These are phyloP conservation scores for Hypoxylon sp. DNA, from an alignment of 2,329 filamentous ascomycete genomes.

Conservation along the genomic window DNA sequence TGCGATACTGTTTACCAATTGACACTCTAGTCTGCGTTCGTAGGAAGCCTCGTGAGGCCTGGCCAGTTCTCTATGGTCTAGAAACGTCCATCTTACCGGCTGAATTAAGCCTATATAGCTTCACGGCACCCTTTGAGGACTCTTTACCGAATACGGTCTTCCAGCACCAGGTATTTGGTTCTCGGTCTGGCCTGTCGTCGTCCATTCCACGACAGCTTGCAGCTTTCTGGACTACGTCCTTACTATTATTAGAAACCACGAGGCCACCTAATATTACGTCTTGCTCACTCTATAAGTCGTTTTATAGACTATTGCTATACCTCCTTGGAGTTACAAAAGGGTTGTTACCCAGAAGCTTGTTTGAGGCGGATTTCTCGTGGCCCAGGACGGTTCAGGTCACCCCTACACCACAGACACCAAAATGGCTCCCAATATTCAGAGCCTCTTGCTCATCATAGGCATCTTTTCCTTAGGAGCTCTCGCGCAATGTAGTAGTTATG, in stretches of 20 bases:
- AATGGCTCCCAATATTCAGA: constrained; percentile 40
- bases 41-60: constrained; percentile 31
- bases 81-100: constrained; percentile 31
- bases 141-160: constrained; percentile 21
- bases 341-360: neutral
- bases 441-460: constrained; percentile 35
- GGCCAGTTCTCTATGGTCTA: constrained; percentile 32
- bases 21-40: constrained; percentile 8
- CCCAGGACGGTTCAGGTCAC: constrained; percentile 6
- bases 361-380: neutral
- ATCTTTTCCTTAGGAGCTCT: constrained; percentile 39
- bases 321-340: constrained; percentile 30
- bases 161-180: constrained; percentile 27
- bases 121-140: constrained; percentile 14
- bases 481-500: constrained; percentile 55
- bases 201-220: constrained; percentile 14
- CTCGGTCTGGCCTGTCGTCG: constrained; percentile 19
- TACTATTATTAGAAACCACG: constrained; percentile 41
- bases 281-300: neutral
- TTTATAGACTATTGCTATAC: constrained; percentile 6
- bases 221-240: constrained; percentile 12
- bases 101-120: constrained; percentile 40
- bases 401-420: neutral
- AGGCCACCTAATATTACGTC: constrained; percentile 21
- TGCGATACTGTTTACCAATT: constrained; percentile 15